A percentile compares a stretch with the other conserved stretches of the same genome.
Conservation (phyloP, 352 stramenopile genomes). For the Phytophthora meadii region DNA sequence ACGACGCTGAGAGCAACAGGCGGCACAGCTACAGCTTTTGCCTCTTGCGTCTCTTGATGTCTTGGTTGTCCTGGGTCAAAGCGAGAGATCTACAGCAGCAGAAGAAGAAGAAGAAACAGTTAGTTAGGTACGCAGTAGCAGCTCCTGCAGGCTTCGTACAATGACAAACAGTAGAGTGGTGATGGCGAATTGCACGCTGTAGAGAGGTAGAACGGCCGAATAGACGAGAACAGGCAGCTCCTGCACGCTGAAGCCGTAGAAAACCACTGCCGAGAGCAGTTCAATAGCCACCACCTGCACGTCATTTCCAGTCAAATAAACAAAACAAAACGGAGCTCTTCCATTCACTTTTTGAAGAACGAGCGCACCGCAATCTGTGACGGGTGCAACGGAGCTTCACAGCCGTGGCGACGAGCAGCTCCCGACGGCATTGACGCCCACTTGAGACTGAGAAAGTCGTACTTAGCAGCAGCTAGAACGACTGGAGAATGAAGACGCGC, state of each 20-base stretch:
- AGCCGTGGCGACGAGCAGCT: conserved; percentile 51
- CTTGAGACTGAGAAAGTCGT: conserved; percentile 20
- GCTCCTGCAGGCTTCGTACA: conserved; percentile 18
- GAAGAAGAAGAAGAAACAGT: background rate
- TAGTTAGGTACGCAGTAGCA: background rate
- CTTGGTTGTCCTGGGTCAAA: conserved; percentile 43
- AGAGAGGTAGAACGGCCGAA: conserved; percentile 46
- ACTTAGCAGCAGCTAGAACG: conserved; percentile 12
- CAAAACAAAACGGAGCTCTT: background rate
- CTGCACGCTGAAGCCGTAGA: conserved; percentile 52
- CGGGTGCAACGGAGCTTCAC: conserved; percentile 48
- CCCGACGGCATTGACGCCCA: background rate
- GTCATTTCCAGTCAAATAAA: background rate
- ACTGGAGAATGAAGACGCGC: background rate
- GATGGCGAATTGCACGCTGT: conserved; percentile 50
- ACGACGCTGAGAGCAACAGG: background rate
- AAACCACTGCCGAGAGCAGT: conserved; percentile 46
- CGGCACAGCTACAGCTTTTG: conserved; percentile 2
- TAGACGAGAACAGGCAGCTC: conserved; percentile 53
- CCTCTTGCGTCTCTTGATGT: conserved; percentile 11
- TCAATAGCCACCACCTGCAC: conserved; percentile 47
- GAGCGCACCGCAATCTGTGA: conserved; percentile 45
- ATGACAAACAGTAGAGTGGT: conserved; percentile 40
- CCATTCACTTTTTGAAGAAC: background rate
- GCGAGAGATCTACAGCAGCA: conserved; percentile 55